Conservation (phyloP, 441 rosid species). For the Erysimum cheiri region DNA sequence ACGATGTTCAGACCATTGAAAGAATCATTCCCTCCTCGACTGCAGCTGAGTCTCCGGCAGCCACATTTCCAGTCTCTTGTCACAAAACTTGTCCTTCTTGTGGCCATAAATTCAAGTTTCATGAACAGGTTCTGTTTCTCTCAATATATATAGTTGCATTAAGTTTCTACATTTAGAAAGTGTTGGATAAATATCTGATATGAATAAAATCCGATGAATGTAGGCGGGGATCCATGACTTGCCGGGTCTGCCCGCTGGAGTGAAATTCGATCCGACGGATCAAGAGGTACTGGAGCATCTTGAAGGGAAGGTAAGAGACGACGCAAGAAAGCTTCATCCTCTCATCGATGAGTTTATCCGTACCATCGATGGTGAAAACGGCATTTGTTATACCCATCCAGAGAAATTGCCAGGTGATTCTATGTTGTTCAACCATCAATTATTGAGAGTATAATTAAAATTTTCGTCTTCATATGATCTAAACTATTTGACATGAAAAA, state of each 20-base stretch:
- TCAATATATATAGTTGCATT: background rate
- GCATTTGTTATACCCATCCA: conserved; percentile 76
- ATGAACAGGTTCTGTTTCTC: conserved; percentile 57
- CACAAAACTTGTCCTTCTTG: conserved; percentile 79
- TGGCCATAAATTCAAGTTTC: conserved; percentile 76
- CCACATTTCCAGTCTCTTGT: conserved; percentile 36
- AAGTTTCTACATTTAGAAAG: background rate
- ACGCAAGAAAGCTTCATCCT: conserved; percentile 62
- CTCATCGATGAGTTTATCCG: conserved; percentile 72
- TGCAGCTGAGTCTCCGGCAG: conserved; percentile 29
- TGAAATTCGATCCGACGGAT: conserved; percentile 78
- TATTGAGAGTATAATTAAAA: background rate
- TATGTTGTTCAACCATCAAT: conserved; percentile 5
- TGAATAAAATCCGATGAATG: background rate
- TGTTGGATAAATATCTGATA: background rate
- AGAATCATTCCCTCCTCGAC: conserved; percentile 51
- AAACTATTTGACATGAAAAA: background rate
- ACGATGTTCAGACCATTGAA: conserved; percentile 67
- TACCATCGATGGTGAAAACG: conserved; percentile 68
- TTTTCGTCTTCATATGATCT: background rate
- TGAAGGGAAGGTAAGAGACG: conserved; percentile 62
- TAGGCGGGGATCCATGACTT: conserved; percentile 65
- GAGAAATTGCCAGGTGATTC: conserved; percentile 69
- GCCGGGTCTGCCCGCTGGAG: conserved; percentile 74
- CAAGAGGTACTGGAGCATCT: conserved; percentile 70